Conservation (phyloP, 495 filamentous ascomycete genomes). For the Xylaria curta region DNA sequence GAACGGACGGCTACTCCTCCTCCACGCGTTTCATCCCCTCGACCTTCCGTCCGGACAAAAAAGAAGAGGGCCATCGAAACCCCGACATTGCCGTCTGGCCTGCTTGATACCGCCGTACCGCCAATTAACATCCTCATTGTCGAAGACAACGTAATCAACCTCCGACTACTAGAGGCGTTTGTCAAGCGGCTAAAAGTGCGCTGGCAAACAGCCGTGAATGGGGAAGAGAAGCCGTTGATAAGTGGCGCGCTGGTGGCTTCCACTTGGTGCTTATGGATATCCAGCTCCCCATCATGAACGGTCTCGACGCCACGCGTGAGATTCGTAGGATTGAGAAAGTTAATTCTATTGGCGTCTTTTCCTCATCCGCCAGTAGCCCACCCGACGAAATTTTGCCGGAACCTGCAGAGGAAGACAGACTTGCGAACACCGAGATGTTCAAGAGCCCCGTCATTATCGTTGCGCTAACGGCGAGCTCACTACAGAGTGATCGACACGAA, state of each 20-base stretch:
- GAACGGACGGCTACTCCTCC: slow-evolving; percentile 58
- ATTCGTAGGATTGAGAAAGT: slow-evolving; percentile 87
- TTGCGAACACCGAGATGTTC: slow-evolving; percentile 77
- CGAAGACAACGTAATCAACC: slow-evolving; percentile 97
- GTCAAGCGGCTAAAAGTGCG: slow-evolving; percentile 96
- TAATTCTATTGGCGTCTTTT: slow-evolving; percentile 89
- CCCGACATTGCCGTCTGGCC: slow-evolving; percentile 63
- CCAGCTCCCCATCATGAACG: slow-evolving; percentile 96
- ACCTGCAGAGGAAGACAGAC: slow-evolving; percentile 65
- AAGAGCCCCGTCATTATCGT: slow-evolving; percentile 98
- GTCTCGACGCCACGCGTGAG: slow-evolving; percentile 94
- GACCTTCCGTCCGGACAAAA: slow-evolving; percentile 55
- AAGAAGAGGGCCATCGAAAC: slow-evolving; percentile 61
- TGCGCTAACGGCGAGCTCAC: slow-evolving; percentile 87
- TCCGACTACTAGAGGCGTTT: slow-evolving; percentile 90
- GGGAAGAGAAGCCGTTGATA: slow-evolving; percentile 90
- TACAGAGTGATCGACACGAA: slow-evolving; percentile 94
- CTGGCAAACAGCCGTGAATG: slow-evolving; percentile 97
- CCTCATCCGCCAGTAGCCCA: slow-evolving; percentile 50
- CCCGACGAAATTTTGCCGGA: slow-evolving; percentile 46
- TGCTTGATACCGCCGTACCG: slow-evolving; percentile 83
- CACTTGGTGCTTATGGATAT: slow-evolving; percentile 99
- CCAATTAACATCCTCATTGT: slow-evolving; percentile 98
- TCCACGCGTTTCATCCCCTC: slow-evolving; percentile 67
- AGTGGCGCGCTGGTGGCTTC: slow-evolving; percentile 94